Evolutionary conservation across 345 rosid genomes (phyloP).

Genomic region (Brassica nigra): DNA sequence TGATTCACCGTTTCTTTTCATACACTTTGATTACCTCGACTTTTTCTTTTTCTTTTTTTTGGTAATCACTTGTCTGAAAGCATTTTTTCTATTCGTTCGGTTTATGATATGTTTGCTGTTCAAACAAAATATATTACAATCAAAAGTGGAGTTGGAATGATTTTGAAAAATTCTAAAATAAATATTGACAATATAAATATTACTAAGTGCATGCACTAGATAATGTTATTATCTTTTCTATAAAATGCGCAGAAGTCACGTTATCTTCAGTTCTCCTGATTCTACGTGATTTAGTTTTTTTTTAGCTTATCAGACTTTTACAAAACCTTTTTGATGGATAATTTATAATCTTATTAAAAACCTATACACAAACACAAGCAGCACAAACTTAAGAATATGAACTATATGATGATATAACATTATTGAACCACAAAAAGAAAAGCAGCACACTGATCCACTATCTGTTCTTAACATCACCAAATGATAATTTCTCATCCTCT

Average conservation of each 20-base stretch:
- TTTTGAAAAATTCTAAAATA: not conserved
- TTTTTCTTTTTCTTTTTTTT: too few species aligned
- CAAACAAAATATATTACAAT: not conserved
- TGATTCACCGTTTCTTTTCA: too few species aligned
- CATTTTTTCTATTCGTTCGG: not conserved
- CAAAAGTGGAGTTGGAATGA: not conserved
- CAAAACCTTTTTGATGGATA: not conserved
- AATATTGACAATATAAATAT: not conserved
- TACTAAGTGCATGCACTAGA: not conserved
- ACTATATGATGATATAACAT: not conserved
- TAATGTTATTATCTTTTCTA: not conserved
- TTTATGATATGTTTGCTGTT: not conserved
- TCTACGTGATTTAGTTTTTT: not conserved
- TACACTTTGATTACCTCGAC: too few species aligned
- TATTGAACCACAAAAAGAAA: not conserved
- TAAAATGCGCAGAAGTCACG: not conserved
- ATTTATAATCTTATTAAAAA: not conserved
- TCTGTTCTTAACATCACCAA: slow-evolving; percentile 13
- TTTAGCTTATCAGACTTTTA: not conserved
- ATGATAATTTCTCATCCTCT: slow-evolving; percentile 16
- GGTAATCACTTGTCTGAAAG: not conserved
- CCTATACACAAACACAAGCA: not conserved
- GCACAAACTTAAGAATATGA: not conserved
- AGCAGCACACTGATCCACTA: slow-evolving; percentile 2
- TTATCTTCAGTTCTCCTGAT: not conserved